phyloP scores from a whole-genome alignment of 768 basidiomycete genomes.

The Xerocomus spinulosus region DNA sequence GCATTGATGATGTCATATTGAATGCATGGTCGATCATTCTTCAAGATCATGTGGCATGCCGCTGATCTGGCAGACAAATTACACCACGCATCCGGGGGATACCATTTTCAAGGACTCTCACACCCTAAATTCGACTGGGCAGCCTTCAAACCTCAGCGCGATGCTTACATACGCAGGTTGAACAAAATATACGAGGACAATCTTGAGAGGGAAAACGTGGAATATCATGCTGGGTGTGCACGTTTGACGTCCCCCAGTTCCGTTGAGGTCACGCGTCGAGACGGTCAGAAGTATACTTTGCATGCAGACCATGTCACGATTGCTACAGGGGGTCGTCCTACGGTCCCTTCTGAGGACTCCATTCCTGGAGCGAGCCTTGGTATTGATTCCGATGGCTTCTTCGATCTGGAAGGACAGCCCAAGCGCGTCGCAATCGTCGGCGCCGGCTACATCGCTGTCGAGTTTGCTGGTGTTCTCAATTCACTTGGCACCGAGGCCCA shows the following conservation, averaged over 20 bases:
- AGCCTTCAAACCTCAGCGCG: conserved; percentile 87
- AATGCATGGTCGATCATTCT: background rate
- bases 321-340: conserved; percentile 84
- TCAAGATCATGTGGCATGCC: conserved; percentile 96
- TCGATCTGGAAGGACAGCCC: conserved; percentile 85
- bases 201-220: conserved; percentile 81
- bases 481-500: conserved; percentile 90
- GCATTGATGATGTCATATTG: background rate
- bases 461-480: conserved; percentile 92
- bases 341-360: conserved; percentile 66
- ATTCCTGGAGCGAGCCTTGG: conserved; percentile 91
- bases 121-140: conserved; percentile 80
- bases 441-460: conserved; percentile 97
- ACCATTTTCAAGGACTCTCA: conserved; percentile 60
- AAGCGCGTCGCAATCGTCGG: conserved; percentile 92
- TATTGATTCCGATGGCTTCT: conserved; percentile 95
- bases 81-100: conserved; percentile 65
- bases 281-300: conserved; percentile 68
- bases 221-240: conserved; percentile 77
- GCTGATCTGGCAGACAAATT: conserved; percentile 87
- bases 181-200: conserved; percentile 93
- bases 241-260: conserved; percentile 63
- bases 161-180: conserved; percentile 86
- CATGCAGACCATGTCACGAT: conserved; percentile 75
- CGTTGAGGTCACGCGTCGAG: conserved; percentile 67